A percentile compares a stretch with the other conserved stretches of the same genome.
Conservation (phyloP, 257 asterid genomes). For the Linderniella brevidens region DNA sequence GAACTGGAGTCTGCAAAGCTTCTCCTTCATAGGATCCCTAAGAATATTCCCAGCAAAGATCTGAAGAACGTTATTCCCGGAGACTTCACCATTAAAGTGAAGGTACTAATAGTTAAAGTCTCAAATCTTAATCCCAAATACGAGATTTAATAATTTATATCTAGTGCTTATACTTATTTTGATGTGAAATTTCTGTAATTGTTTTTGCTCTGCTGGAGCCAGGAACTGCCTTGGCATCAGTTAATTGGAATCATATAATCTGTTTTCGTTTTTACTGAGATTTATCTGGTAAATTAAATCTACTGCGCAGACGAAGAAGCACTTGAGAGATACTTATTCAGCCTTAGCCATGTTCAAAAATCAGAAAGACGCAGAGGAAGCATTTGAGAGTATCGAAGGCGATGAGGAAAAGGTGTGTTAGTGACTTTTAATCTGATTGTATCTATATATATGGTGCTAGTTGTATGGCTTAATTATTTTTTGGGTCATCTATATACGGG, state of each 20-base stretch:
- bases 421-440: background rate
- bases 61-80: slow-evolving; percentile 59
- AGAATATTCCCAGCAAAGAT: slow-evolving; percentile 29
- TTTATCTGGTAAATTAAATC: background rate
- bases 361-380: slow-evolving; percentile 48
- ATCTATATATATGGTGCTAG: background rate
- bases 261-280: background rate
- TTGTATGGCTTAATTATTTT: background rate
- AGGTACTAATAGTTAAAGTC: background rate
- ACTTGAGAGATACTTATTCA: slow-evolving; percentile 24
- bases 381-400: slow-evolving; percentile 53
- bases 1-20: slow-evolving; percentile 31
- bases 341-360: slow-evolving; percentile 46
- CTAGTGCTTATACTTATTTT: background rate
- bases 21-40: slow-evolving; percentile 76
- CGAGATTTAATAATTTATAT: no score
- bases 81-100: slow-evolving; percentile 45
- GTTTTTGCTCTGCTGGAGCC: no score
- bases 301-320: slow-evolving; percentile 29
- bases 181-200: background rate
- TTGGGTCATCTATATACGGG: background rate
- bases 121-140: no score
- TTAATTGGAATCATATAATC: no score
- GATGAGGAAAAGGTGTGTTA: slow-evolving; percentile 34
- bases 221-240: no score